Evolutionary conservation across 2,329 filamentous ascomycete genomes (phyloP).

Genomic region (Graphilbum sp.): DNA sequence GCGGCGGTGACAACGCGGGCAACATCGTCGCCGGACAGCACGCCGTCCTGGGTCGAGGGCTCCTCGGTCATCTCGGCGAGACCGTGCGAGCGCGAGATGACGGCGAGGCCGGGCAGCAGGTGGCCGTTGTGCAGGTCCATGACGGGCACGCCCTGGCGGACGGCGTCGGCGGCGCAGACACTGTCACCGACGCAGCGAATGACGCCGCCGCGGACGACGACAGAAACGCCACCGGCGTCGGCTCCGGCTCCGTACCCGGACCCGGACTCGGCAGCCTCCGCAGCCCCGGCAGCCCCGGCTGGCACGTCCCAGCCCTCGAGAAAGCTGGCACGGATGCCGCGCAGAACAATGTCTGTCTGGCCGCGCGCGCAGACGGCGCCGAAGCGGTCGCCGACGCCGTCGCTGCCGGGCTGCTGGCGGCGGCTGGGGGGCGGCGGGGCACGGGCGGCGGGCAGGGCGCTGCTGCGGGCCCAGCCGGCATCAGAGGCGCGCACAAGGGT

Average conservation of each 20-base stretch:
- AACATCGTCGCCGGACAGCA: neutral
- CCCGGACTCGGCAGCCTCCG: too few relatives aligned
- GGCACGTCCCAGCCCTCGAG: too few relatives aligned
- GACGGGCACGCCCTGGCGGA: neutral
- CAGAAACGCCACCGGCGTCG: too few relatives aligned
- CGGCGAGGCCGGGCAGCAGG: neutral
- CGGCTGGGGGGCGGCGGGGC: neutral
- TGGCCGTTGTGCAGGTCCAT: neutral
- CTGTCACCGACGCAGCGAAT: neutral
- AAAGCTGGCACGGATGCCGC: neutral
- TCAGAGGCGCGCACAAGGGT: conserved; percentile 15
- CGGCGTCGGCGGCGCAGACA: neutral
- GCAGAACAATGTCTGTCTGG: neutral
- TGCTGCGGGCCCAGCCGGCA: neutral
- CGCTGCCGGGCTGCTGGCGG: too few relatives aligned
- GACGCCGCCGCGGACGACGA: neutral
- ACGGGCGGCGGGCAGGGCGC: too few relatives aligned
- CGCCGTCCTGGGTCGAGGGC: neutral
- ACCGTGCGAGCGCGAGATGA: neutral
- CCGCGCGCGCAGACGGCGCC: neutral
- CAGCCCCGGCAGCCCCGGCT: too few relatives aligned
- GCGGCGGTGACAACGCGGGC: neutral
- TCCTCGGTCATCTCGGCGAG: neutral
- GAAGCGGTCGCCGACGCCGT: too few relatives aligned
- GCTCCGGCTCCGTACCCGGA: too few relatives aligned